A percentile compares a stretch with the other conserved stretches of the same genome.
These are phyloP conservation scores for Lactarius indigo DNA, from an alignment of 768 basidiomycete species.

Conservation along the genomic window DNA sequence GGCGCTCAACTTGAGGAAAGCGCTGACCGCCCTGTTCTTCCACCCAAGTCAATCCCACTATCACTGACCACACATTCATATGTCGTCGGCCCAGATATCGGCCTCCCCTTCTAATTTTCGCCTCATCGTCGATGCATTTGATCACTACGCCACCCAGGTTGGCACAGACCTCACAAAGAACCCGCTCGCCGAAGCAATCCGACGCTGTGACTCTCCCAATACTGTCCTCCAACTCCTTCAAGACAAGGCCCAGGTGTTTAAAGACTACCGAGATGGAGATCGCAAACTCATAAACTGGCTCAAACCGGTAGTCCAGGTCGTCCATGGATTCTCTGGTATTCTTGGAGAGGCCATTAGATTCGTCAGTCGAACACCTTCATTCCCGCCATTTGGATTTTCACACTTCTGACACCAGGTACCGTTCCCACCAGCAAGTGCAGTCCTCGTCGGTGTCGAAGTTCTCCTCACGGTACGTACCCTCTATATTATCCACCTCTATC, in stretches of 20 bases:
- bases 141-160: not conserved
- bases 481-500: not conserved
- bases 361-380: not conserved
- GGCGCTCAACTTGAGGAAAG: no score
- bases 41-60: no score
- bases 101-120: not conserved
- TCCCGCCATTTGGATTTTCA: not conserved
- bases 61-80: not conserved
- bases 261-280: not conserved
- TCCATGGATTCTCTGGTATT: not conserved
- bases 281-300: not conserved
- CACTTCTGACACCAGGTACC: not conserved
- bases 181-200: not conserved
- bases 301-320: not conserved
- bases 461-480: not conserved
- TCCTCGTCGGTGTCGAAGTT: not conserved
- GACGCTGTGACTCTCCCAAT: not conserved
- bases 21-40: no score
- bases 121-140: not conserved
- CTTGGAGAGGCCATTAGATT: not conserved
- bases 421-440: not conserved
- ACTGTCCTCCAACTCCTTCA: not conserved
- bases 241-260: not conserved
- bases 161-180: not conserved
- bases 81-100: not conserved